Percentiles rank a stretch among this genome's conserved stretches.
These are phyloP conservation scores for Moniliophthora roreri DNA, from an alignment of 1,284 basidiomycete genomes.

Conservation along the genomic window DNA sequence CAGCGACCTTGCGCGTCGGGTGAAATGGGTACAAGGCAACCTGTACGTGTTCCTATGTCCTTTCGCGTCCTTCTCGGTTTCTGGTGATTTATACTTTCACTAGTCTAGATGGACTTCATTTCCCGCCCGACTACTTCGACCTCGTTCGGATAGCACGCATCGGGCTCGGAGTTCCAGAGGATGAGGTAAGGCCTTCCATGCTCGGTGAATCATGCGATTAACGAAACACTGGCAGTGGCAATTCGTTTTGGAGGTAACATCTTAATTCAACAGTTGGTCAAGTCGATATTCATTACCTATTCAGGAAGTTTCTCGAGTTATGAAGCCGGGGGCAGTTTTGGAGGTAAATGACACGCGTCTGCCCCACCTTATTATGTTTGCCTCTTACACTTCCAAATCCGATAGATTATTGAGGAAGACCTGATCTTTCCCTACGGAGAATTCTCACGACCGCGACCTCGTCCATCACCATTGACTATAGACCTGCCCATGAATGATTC, in stretches of 20 bases:
- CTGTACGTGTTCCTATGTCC: conserved; percentile 41
- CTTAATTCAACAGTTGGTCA: too few relatives aligned
- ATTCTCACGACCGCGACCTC: conserved; percentile 24
- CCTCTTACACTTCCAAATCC: conserved; percentile 9
- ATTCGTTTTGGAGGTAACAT: conserved; percentile 46
- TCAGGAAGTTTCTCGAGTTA: conserved; percentile 65
- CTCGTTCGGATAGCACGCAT: conserved; percentile 62
- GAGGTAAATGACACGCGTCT: conserved; percentile 46
- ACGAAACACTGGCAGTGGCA: conserved; percentile 39
- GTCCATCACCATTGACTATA: conserved; percentile 16
- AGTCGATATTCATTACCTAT: conserved; percentile 11
- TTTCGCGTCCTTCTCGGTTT: neutral
- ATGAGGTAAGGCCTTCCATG: conserved; percentile 47
- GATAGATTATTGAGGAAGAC: conserved; percentile 70
- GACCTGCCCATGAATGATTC: conserved; percentile 23
- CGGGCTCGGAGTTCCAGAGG: conserved; percentile 68
- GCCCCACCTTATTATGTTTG: conserved; percentile 4
- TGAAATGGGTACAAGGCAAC: conserved; percentile 68
- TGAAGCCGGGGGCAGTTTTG: conserved; percentile 59
- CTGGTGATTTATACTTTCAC: conserved; percentile 9
- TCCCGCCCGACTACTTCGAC: conserved; percentile 56
- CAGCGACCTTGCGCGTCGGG: conserved; percentile 43
- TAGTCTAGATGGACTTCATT: conserved; percentile 65
- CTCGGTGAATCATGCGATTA: neutral
- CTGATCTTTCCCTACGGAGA: conserved; percentile 63